Percentiles rank a stretch among this genome's conserved stretches.
phyloP scores from a whole-genome alignment of 1,284 basidiomycete genomes.

The Lignosus rhinocerotis region DNA sequence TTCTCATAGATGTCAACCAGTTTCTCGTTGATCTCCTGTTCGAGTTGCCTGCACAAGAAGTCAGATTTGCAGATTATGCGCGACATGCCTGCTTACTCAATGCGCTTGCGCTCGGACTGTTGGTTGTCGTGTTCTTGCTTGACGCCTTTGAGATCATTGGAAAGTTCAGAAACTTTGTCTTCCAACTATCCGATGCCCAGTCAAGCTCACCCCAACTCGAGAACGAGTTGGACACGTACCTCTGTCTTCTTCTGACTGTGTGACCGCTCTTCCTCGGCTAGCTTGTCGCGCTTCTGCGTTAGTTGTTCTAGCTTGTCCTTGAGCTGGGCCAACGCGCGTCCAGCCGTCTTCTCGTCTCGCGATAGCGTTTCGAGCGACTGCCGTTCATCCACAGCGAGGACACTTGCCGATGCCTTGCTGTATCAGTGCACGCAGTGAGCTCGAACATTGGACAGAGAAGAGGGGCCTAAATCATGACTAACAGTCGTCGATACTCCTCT shows the following conservation, averaged over 20 bases:
- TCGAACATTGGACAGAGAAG: not conserved
- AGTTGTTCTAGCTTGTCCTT: conserved; percentile 70
- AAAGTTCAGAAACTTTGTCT: conserved; percentile 52
- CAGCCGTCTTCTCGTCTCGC: conserved; percentile 81
- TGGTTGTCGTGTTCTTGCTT: conserved; percentile 76
- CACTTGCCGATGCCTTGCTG: conserved; percentile 78
- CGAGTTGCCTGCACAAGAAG: conserved; percentile 68
- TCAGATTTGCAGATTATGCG: not conserved
- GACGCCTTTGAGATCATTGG: conserved; percentile 54
- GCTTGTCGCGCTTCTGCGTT: conserved; percentile 58
- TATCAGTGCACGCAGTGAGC: not conserved
- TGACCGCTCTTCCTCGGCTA: conserved; percentile 59
- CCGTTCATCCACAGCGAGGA: conserved; percentile 84
- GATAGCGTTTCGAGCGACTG: conserved; percentile 80
- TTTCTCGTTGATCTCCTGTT: conserved; percentile 90
- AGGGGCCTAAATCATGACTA: conserved; percentile 27
- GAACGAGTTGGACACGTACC: conserved; percentile 38
- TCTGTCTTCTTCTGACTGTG: conserved; percentile 61
- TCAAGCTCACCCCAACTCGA: not conserved
- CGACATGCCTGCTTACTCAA: conserved; percentile 46
- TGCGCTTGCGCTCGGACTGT: conserved; percentile 71
- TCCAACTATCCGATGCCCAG: conserved; percentile 50
- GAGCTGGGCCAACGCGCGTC: conserved; percentile 67
- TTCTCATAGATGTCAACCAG: conserved; percentile 83
- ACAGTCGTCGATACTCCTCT: conserved; percentile 87